These are phyloP conservation scores for Trichophyton equinum DNA, from an alignment of 2,329 filamentous ascomycete species.

Conservation along the genomic window DNA sequence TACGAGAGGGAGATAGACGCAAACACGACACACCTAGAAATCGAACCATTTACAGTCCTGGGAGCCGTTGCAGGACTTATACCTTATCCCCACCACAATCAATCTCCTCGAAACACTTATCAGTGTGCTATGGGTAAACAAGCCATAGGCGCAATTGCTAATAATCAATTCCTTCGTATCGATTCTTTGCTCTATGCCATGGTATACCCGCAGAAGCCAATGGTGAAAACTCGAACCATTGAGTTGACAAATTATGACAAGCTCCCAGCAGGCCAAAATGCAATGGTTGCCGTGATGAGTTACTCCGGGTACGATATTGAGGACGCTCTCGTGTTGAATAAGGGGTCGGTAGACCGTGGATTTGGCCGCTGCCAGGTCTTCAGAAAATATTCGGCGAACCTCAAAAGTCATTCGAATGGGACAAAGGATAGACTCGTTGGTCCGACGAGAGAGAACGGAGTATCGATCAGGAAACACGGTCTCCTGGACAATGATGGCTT, in stretches of 20 bases:
- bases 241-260: constrained; percentile 96
- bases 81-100: constrained; percentile 96
- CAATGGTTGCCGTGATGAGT: constrained; percentile 97
- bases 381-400: constrained; percentile 75
- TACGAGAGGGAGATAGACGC: constrained; percentile 74
- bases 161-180: constrained; percentile 95
- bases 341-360: constrained; percentile 84
- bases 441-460: constrained; percentile 51
- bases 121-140: constrained; percentile 99
- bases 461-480: constrained; percentile 54
- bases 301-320: constrained; percentile 99
- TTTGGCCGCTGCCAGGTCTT: constrained; percentile 98
- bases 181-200: constrained; percentile 93
- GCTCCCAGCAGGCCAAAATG: constrained; percentile 90
- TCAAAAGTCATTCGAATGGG: constrained; percentile 82
- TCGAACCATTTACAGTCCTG: constrained; percentile 93
- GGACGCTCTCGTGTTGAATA: constrained; percentile 92
- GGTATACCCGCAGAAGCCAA: constrained; percentile 92
- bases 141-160: constrained; percentile 95
- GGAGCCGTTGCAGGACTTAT: constrained; percentile 93
- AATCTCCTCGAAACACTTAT: constrained; percentile 96
- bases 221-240: constrained; percentile 95
- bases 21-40: constrained; percentile 86
- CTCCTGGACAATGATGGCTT: constrained; percentile 76
- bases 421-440: constrained; percentile 47